Evolutionary conservation across 2,329 filamentous ascomycete species (phyloP).

Genomic region (Diatrype stigma): DNA sequence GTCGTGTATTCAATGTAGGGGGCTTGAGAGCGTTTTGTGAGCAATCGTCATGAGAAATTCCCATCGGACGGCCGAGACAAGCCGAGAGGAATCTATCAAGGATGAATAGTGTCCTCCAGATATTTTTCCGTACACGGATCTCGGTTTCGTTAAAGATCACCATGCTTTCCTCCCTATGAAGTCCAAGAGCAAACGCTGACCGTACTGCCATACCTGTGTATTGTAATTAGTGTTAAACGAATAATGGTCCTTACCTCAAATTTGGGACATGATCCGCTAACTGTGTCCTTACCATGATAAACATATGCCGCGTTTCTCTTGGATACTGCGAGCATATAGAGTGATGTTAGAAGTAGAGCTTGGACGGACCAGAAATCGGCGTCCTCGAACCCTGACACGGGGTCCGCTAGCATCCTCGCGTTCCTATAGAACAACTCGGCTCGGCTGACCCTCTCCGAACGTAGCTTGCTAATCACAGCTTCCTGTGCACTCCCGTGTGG

Average conservation of each 20-base stretch:
- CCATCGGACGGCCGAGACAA: slow-evolving; percentile 57
- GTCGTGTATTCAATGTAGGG: slow-evolving; percentile 5
- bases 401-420: slow-evolving; percentile 48
- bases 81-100: slow-evolving; percentile 61
- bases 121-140: slow-evolving; percentile 46
- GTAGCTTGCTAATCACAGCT: slow-evolving; percentile 46
- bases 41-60: slow-evolving; percentile 60
- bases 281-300: slow-evolving; percentile 47
- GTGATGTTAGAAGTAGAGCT: slow-evolving; percentile 57
- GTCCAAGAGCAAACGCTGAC: slow-evolving; percentile 57
- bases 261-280: neutral
- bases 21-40: slow-evolving; percentile 42
- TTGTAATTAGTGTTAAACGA: slow-evolving; percentile 8
- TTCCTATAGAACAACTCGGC: slow-evolving; percentile 61
- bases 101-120: slow-evolving; percentile 63
- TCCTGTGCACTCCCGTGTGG: slow-evolving; percentile 45
- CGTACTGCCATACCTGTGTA: slow-evolving; percentile 56
- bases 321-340: slow-evolving; percentile 59
- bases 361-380: slow-evolving; percentile 63
- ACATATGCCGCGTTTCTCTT: slow-evolving; percentile 60
- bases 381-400: slow-evolving; percentile 51
- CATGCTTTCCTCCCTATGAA: slow-evolving; percentile 59
- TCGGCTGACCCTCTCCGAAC: slow-evolving; percentile 42
- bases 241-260: neutral
- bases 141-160: slow-evolving; percentile 46